Evolutionary conservation across 108 stramenopile species (phyloP), one percentile per base, ranked within the genome.

Genomic region (Asterionellopsis glacialis): DNA sequence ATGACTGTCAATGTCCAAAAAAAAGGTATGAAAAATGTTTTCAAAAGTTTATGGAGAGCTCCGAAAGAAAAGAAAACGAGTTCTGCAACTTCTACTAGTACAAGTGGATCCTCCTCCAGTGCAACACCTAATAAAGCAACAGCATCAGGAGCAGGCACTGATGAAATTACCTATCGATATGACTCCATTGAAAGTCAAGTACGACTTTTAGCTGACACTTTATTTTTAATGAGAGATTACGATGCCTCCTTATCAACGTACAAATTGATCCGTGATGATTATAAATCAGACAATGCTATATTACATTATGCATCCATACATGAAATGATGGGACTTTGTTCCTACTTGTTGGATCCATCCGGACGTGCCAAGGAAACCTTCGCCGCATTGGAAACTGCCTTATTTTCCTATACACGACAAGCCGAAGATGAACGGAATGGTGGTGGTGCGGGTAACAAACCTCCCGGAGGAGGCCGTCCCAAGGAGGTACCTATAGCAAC

Each of bases 181-280:
- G 85, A 87, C 55, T 73, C 85, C n/a, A 82, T 93, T 59, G 92
- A 93, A 63, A 84, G 80, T 62, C 92, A 93, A 73, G 79, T 84
- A n/a, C 75, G 86, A 58, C 64, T 93, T 11, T 50, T 93, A 63
- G 92, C 92, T 4, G 92, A 93, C 69, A 85, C 92, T 4, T 79
- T 93, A 13, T 93, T 93, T 63, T 57, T 93, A 42, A 77, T 94
- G 61, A 49, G 81, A 45, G 93, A 94, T 74, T 91, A 86, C 28
- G 89, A 91, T 14, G 74, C 74, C 0, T 90, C 93, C 4, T 56
- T 88, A 27, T 41, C 72, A 9, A 81, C 69, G 21, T 94, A 94
- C 63, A 70, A 83, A 47, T 62, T 94, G 48, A 85, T 90, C 28
- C 80, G 81, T 18, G 93, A 94, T 66, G 93, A 94, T 70, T 94